Base-by-base conservation (phyloP, 441 rosid genomes). In the Arabidopsis hybrid region DNA sequence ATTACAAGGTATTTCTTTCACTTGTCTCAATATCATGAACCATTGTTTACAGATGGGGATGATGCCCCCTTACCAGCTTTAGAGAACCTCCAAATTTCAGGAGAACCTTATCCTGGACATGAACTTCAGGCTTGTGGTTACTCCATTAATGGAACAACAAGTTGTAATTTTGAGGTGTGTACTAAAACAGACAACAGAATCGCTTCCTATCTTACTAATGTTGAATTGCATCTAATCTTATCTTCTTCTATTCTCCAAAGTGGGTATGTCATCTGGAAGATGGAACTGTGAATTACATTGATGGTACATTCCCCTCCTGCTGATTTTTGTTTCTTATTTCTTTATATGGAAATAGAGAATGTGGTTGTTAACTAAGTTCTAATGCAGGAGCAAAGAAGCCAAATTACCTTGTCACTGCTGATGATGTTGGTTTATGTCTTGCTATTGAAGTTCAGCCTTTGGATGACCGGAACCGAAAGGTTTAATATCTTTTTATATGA, bases 401-500 rank as follows among this genome's bases (percentile, higher is more conserved):
- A 71, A 92, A 71, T 73, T 96, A 96, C 82, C 96, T 91, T 78
- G 89, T 96, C 45, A 93, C 97, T 72, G 98, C 97, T 47, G 99
- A 96, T 73, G 98, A 96, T 81, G 93, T 93, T 72, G 89, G 89
- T 67, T 74, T 93, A 6, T 88, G 83, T 76, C 99, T 96, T 69
- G 98, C 97, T 46, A 92, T 96, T 79, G 97, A 96, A 88, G 97
- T 96, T 76, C 99, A 96, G 84, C 99, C 99, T 53, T 82, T 96
- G 69, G 99, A 96, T 86, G 85, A 87, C 76, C 80, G 88, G 84
- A 96, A 91, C 67, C 97, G 99, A 80, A 96, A 90, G 98, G 99
- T 21, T 21, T 21, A 21, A 21, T 21, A 21, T 21, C 26, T 21
- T 21, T 96, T 69, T 75, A 4, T 42, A 5, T 50, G 60, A 62